These are phyloP conservation scores for Hypoxylon rubiginosum DNA, from an alignment of 2,329 filamentous ascomycete genomes.

Conservation along the genomic window DNA sequence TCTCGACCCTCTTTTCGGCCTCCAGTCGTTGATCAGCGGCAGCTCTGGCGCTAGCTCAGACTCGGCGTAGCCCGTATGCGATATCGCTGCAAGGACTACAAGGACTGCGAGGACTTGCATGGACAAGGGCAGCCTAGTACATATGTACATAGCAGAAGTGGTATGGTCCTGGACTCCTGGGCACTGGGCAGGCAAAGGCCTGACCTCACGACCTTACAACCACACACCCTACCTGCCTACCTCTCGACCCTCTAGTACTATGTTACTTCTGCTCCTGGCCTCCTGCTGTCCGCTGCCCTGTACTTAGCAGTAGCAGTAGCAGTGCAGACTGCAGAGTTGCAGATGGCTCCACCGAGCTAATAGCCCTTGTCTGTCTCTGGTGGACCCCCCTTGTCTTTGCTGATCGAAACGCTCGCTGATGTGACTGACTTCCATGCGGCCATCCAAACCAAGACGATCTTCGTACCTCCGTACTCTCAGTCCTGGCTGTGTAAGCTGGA, in stretches of 20 bases:
- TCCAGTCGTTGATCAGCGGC: slow-evolving; percentile 46
- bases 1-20: slow-evolving; percentile 21
- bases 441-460: slow-evolving; percentile 39
- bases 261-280: slow-evolving; percentile 5
- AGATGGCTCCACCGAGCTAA: slow-evolving; percentile 43
- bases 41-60: slow-evolving; percentile 47
- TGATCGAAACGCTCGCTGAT: slow-evolving; percentile 50
- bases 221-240: slow-evolving; percentile 10
- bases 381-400: slow-evolving; percentile 44
- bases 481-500: slow-evolving; percentile 45
- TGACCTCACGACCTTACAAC: slow-evolving; percentile 3
- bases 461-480: slow-evolving; percentile 41
- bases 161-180: neutral
- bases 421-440: slow-evolving; percentile 44
- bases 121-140: slow-evolving; percentile 33
- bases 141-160: too few species aligned
- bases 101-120: slow-evolving; percentile 34
- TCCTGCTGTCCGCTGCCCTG: slow-evolving; percentile 4
- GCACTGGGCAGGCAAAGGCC: slow-evolving; percentile 17
- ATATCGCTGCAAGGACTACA: slow-evolving; percentile 44
- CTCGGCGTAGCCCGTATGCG: slow-evolving; percentile 46
- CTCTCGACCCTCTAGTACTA: neutral
- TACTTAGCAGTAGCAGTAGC: slow-evolving; percentile 15
- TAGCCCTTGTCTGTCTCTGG: slow-evolving; percentile 39
- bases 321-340: slow-evolving; percentile 34